Conservation (phyloP, 176 grass and related monocot genomes). For the Dactylis glomerata region DNA sequence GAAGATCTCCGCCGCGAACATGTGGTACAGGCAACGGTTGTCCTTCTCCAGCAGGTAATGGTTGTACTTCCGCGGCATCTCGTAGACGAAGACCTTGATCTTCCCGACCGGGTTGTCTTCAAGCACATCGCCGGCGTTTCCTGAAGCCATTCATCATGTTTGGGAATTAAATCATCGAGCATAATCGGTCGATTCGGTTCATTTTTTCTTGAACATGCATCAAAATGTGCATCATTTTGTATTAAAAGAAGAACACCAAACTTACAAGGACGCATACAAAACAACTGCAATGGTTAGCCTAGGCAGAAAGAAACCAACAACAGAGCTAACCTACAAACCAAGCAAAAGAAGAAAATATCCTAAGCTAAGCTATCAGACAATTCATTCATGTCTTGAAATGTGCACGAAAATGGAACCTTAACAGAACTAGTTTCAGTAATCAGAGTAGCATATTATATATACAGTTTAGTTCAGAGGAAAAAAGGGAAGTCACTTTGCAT, state of each 20-base stretch:
- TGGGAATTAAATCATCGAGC: background rate
- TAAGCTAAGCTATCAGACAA: background rate
- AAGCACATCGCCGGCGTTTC: constrained; percentile 37
- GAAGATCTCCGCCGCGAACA: constrained; percentile 76
- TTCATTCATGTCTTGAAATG: background rate
- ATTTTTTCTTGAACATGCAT: background rate
- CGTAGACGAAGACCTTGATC: constrained; percentile 68
- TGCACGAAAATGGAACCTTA: background rate
- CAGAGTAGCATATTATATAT: background rate
- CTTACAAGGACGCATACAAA: too few species aligned
- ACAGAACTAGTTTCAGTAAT: background rate
- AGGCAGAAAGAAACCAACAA: too few species aligned
- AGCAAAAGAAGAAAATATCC: too few species aligned
- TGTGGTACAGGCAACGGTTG: constrained; percentile 51
- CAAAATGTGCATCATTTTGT: background rate
- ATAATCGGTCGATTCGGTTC: background rate
- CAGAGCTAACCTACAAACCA: too few species aligned
- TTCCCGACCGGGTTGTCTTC: constrained; percentile 56
- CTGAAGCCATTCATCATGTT: background rate
- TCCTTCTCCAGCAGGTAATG: constrained; percentile 49
- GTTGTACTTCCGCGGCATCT: constrained; percentile 70
- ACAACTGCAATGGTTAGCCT: too few species aligned
- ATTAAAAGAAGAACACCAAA: background rate
- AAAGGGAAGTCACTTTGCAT: too few species aligned
- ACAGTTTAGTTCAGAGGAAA: too few species aligned